Evolutionary conservation across 768 basidiomycete species (phyloP).

Genomic region (Nidularia sp.): DNA sequence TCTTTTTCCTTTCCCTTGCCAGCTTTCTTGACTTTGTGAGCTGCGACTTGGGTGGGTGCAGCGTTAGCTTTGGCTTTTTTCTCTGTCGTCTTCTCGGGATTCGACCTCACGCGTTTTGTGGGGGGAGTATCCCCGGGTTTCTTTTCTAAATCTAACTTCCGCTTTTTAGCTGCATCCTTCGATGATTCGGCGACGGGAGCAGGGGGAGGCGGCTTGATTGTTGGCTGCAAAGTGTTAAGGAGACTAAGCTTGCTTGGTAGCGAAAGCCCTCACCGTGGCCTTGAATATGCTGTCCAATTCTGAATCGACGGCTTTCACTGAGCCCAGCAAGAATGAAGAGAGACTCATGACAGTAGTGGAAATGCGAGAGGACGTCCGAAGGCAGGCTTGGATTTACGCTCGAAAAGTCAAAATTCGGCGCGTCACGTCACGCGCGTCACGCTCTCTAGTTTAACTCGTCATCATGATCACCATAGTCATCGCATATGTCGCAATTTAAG

Average conservation of each 20-base stretch:
- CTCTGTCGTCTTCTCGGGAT: slow-evolving; percentile 5
- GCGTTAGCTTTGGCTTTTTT: slow-evolving; percentile 7
- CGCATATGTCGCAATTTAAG: no score
- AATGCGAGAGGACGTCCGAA: background rate
- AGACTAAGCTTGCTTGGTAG: background rate
- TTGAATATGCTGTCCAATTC: slow-evolving; percentile 66
- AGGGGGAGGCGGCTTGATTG: slow-evolving; percentile 11
- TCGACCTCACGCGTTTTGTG: slow-evolving; percentile 20
- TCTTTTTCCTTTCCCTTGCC: slow-evolving; percentile 10
- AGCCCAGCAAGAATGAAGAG: slow-evolving; percentile 46
- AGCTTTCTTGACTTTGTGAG: slow-evolving; percentile 10
- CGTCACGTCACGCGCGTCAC: no score
- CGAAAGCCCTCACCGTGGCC: slow-evolving; percentile 35
- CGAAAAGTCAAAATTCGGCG: no score
- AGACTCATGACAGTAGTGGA: slow-evolving; percentile 41
- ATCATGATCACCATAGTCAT: no score
- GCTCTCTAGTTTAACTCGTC: no score
- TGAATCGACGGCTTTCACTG: slow-evolving; percentile 39
- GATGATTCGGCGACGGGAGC: slow-evolving; percentile 12
- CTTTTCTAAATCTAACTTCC: slow-evolving; percentile 21
- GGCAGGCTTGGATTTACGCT: no score
- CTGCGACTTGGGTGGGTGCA: no score
- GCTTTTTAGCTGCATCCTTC: slow-evolving; percentile 21
- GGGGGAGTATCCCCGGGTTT: slow-evolving; percentile 3
- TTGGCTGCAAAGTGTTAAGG: background rate